These are phyloP conservation scores for Calocybe cyanea DNA, from an alignment of 768 basidiomycete species.

Conservation along the genomic window DNA sequence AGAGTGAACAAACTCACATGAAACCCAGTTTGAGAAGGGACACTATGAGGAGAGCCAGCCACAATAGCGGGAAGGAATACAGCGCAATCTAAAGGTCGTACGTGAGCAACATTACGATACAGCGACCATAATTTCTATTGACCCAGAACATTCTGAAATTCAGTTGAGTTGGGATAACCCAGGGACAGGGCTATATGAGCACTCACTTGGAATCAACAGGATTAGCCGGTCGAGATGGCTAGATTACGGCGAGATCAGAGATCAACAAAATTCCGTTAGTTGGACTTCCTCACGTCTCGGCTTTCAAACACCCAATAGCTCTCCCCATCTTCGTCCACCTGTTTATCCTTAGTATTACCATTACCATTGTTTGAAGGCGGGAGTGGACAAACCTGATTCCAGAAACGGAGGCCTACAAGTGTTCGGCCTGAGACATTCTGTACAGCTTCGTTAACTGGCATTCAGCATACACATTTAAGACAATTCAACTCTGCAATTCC, in stretches of 20 bases:
- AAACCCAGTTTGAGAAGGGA: slow-evolving; percentile 87
- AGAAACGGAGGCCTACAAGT: slow-evolving; percentile 91
- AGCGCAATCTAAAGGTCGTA: slow-evolving; percentile 64
- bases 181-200: neutral
- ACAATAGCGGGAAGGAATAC: slow-evolving; percentile 85
- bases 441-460: neutral
- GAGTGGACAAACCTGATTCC: slow-evolving; percentile 74
- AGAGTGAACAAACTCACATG: slow-evolving; percentile 50
- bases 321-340: slow-evolving; percentile 97
- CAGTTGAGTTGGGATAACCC: no score
- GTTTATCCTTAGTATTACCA: slow-evolving; percentile 3
- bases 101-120: slow-evolving; percentile 7
- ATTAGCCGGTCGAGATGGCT: slow-evolving; percentile 90
- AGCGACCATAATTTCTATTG: slow-evolving; percentile 17
- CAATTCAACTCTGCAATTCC: slow-evolving; percentile 84
- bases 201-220: slow-evolving; percentile 81
- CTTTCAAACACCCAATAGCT: slow-evolving; percentile 98
- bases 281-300: slow-evolving; percentile 84
- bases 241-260: slow-evolving; percentile 1
- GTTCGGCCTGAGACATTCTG: slow-evolving; percentile 94
- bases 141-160: slow-evolving; percentile 92
- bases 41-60: slow-evolving; percentile 83
- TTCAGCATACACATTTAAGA: neutral
- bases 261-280: neutral
- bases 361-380: neutral